Conservation (phyloP, 192 early-diverging fungal species). For the Dimargaris verticillata region DNA sequence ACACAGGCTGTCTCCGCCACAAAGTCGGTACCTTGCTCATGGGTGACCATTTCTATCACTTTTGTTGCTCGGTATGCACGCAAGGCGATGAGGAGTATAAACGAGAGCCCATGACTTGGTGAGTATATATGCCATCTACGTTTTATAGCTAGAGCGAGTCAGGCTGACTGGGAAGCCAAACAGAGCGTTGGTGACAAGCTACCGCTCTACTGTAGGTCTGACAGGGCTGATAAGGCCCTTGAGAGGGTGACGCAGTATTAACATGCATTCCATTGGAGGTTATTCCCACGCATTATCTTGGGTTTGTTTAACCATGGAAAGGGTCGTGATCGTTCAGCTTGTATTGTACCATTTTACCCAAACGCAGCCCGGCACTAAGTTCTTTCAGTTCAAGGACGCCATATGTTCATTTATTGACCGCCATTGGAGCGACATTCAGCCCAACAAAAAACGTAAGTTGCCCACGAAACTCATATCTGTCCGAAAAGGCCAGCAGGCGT, state of each 20-base stretch:
- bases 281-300: background rate
- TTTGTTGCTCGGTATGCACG: constrained; percentile 58
- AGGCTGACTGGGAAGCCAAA: background rate
- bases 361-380: constrained; percentile 37
- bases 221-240: background rate
- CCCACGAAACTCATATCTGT: too few relatives aligned
- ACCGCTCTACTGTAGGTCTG: background rate
- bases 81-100: constrained; percentile 42
- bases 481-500: too few relatives aligned
- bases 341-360: constrained; percentile 56
- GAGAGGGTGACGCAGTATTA: background rate
- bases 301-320: background rate
- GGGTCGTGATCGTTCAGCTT: constrained; percentile 49
- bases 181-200: background rate
- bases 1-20: constrained; percentile 43
- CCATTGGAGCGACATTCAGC: constrained; percentile 55
- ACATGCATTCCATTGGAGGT: background rate
- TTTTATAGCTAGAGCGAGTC: background rate
- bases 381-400: constrained; percentile 65
- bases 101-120: constrained; percentile 54
- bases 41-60: constrained; percentile 61
- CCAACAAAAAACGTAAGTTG: constrained; percentile 39
- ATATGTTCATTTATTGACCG: constrained; percentile 61
- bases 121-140: background rate
- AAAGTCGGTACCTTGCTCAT: constrained; percentile 36